These are phyloP conservation scores for Calonectria fujianensis DNA, from an alignment of 2,329 filamentous ascomycete species.

Conservation along the genomic window DNA sequence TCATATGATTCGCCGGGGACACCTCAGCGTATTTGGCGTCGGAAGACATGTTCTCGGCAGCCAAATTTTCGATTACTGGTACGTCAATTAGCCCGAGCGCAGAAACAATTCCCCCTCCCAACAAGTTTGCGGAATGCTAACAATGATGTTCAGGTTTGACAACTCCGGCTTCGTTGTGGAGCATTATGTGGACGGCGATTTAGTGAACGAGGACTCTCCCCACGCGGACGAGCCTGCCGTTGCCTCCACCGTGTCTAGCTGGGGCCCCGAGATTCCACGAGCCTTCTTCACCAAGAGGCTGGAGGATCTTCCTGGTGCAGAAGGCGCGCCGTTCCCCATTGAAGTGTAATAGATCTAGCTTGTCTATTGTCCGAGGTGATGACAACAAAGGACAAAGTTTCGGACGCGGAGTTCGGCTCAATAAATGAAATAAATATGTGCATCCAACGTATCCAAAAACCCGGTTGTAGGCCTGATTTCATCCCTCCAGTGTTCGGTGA, in stretches of 20 bases:
- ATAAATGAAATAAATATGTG: neutral
- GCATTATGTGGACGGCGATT: constrained; percentile 38
- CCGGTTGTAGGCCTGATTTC: neutral
- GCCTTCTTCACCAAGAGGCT: constrained; percentile 39
- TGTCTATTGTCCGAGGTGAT: neutral
- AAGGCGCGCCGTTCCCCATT: constrained; percentile 12
- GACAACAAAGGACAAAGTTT: neutral
- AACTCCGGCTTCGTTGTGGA: constrained; percentile 34
- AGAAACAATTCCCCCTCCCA: neutral
- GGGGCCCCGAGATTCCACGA: constrained; percentile 33
- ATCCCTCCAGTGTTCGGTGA: neutral
- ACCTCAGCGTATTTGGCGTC: constrained; percentile 28
- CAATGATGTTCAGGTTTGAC: constrained; percentile 31
- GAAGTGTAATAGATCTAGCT: constrained; percentile 24
- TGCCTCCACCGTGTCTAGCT: constrained; percentile 35
- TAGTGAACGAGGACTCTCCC: constrained; percentile 37
- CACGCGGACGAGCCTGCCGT: constrained; percentile 32
- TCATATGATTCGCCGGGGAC: constrained; percentile 17
- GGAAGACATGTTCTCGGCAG: constrained; percentile 40
- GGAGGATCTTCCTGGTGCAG: constrained; percentile 28
- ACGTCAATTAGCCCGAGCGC: neutral
- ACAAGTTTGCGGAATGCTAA: neutral
- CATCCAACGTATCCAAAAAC: neutral
- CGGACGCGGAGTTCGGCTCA: neutral
- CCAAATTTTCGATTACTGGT: constrained; percentile 40